A percentile compares a stretch with the other conserved stretches of the same genome.
Evolutionary conservation across 176 grass and related monocot genomes (phyloP).

Genomic region (Hyparrhenia diplandra): DNA sequence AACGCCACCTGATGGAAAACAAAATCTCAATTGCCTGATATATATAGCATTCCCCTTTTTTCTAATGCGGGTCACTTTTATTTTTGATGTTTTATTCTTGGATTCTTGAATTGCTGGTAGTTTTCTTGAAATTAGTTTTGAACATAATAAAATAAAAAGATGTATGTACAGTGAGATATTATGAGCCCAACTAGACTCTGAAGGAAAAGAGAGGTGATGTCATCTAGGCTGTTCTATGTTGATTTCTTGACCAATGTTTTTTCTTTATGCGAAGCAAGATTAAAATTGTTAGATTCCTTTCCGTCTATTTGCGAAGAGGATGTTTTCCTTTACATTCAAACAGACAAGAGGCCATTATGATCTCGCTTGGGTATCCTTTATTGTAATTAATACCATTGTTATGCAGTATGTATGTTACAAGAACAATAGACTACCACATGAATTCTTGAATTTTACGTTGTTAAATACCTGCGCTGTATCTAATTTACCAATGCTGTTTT

Average conservation of each 20-base stretch:
- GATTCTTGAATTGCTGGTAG: neutral
- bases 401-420: neutral
- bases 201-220: neutral
- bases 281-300: neutral
- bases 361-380: neutral
- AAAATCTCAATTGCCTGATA: neutral
- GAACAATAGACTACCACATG: neutral
- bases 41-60: neutral
- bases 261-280: neutral
- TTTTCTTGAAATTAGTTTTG: neutral
- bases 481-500: neutral
- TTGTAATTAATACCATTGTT: neutral
- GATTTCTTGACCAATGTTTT: neutral
- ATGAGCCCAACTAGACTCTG: neutral
- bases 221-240: neutral
- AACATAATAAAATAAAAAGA: neutral
- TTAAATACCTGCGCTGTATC: neutral
- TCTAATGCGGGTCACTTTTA: too few relatives aligned
- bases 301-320: neutral
- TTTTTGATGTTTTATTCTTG: neutral
- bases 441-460: constrained; percentile 6
- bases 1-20: too few relatives aligned
- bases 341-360: neutral
- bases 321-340: neutral
- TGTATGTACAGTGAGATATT: neutral